Percentiles rank a stretch among this genome's conserved stretches.
Evolutionary conservation across 352 stramenopile species (phyloP).

Genomic region (Phytophthora kernoviae): DNA sequence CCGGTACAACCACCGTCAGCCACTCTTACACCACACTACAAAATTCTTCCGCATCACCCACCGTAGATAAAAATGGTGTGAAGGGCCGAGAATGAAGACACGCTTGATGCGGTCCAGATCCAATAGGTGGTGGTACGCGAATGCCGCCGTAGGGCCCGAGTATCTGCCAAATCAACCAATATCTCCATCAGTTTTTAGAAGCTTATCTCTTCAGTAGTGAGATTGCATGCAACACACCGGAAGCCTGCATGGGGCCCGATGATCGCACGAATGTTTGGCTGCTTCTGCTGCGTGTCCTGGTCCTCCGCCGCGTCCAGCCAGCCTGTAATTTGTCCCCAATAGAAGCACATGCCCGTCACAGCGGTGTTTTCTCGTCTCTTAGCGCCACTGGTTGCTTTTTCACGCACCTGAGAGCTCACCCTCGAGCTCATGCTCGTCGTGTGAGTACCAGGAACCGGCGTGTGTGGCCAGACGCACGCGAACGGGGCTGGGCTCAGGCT

Average conservation of each 20-base stretch:
- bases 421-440: conserved; percentile 65
- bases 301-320: conserved; percentile 58
- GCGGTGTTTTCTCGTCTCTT: not conserved
- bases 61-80: conserved; percentile 96
- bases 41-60: conserved; percentile 32
- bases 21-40: not conserved
- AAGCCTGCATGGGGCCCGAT: conserved; percentile 90
- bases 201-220: no score
- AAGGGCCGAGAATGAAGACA: conserved; percentile 94
- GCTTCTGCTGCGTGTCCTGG: conserved; percentile 39
- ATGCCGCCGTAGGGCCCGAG: conserved; percentile 93
- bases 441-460: conserved; percentile 85
- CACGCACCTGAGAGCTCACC: conserved; percentile 58
- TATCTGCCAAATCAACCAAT: conserved; percentile 63
- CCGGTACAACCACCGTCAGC: conserved; percentile 5
- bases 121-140: conserved; percentile 91
- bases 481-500: conserved; percentile 42
- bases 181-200: not conserved
- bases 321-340: conserved; percentile 23
- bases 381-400: no score
- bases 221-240: no score
- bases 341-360: conserved; percentile 15
- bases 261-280: conserved; percentile 65
- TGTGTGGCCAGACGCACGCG: conserved; percentile 73
- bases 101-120: conserved; percentile 71